phyloP scores from a whole-genome alignment of 2,329 filamentous ascomycete species.

The Colletotrichum lentis region DNA sequence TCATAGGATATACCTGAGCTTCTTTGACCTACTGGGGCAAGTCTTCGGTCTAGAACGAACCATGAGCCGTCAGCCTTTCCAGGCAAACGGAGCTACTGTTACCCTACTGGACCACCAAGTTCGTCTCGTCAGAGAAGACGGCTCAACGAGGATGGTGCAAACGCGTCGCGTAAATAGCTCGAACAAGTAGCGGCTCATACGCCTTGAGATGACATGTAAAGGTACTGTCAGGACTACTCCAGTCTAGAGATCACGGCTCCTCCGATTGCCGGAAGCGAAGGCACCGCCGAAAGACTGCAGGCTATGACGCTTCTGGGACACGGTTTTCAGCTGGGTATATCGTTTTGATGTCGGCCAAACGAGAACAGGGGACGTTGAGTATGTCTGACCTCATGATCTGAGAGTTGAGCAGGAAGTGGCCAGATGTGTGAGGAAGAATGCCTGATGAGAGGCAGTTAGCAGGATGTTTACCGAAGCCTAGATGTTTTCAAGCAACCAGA shows the following conservation, averaged over 20 bases:
- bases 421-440: slow-evolving; percentile 6
- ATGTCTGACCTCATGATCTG: slow-evolving; percentile 18
- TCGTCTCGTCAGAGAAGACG: too few relatives aligned
- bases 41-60: background rate
- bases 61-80: background rate
- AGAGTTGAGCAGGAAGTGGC: background rate
- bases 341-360: background rate
- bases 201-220: too few relatives aligned
- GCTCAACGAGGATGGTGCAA: too few relatives aligned
- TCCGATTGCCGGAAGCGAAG: too few relatives aligned
- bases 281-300: background rate
- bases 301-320: background rate
- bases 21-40: background rate
- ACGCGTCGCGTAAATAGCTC: background rate
- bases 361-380: too few relatives aligned
- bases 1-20: background rate
- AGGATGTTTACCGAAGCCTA: background rate
- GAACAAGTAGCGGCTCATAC: background rate
- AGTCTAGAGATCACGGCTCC: too few relatives aligned
- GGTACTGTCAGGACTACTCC: too few relatives aligned
- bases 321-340: background rate
- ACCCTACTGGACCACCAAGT: too few relatives aligned
- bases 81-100: background rate
- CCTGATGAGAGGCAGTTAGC: slow-evolving; percentile 1
- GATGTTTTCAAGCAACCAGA: slow-evolving; percentile 8